Evolutionary conservation across 2,329 filamentous ascomycete genomes (phyloP).

Genomic region (Penicillium sp.): DNA sequence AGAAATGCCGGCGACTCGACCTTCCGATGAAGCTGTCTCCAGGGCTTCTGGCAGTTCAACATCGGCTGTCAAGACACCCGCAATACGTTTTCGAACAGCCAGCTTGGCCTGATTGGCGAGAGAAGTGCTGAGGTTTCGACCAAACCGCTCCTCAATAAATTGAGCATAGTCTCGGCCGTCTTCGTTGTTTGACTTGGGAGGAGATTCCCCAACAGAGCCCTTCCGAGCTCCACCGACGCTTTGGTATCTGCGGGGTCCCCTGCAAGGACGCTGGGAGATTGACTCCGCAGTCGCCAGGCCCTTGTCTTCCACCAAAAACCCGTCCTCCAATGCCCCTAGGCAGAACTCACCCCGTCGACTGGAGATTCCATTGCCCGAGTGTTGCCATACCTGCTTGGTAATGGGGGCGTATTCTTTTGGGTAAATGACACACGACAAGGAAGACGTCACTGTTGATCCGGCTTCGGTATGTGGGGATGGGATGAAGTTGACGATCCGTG

Average conservation of each 20-base stretch:
- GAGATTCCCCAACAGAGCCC: slow-evolving; percentile 51
- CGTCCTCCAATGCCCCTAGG: slow-evolving; percentile 69
- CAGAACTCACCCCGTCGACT: slow-evolving; percentile 91
- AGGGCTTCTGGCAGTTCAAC: slow-evolving; percentile 64
- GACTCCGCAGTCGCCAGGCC: slow-evolving; percentile 29
- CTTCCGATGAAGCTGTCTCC: slow-evolving; percentile 39
- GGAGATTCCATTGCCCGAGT: slow-evolving; percentile 88
- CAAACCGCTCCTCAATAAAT: slow-evolving; percentile 93
- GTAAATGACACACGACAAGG: slow-evolving; percentile 70
- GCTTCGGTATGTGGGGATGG: slow-evolving; percentile 64
- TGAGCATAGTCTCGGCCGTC: slow-evolving; percentile 67
- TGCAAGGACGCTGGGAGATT: slow-evolving; percentile 47
- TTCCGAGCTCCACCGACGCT: slow-evolving; percentile 42
- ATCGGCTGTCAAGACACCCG: slow-evolving; percentile 75
- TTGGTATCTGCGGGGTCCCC: slow-evolving; percentile 80
- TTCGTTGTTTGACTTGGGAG: slow-evolving; percentile 24
- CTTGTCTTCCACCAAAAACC: slow-evolving; percentile 58
- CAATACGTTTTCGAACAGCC: slow-evolving; percentile 83
- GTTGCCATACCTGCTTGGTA: slow-evolving; percentile 97
- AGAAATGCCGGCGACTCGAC: slow-evolving; percentile 58
- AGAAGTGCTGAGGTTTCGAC: slow-evolving; percentile 79
- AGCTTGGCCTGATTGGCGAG: slow-evolving; percentile 79
- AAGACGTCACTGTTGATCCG: slow-evolving; percentile 55
- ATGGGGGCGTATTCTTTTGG: slow-evolving; percentile 64
- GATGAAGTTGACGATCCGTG: slow-evolving; percentile 56